Evolutionary conservation across 1,284 basidiomycete genomes (phyloP).

Genomic region (Agaricales sp.): DNA sequence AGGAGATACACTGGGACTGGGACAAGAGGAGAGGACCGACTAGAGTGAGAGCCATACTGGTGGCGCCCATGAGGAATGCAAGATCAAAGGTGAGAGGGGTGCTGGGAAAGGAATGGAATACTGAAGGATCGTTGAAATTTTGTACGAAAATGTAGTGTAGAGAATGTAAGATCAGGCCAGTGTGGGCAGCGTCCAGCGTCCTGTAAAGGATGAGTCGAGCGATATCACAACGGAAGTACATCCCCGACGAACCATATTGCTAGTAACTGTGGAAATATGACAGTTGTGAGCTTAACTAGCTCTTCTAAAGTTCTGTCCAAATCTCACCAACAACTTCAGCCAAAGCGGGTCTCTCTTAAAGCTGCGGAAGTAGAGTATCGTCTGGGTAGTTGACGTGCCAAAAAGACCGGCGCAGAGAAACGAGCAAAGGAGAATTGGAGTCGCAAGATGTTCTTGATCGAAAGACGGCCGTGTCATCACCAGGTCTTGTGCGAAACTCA

Average conservation of each 20-base stretch:
- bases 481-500: too few relatives aligned
- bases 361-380: not conserved
- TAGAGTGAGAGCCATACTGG: not conserved
- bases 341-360: not conserved
- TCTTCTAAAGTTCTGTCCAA: too few relatives aligned
- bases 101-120: not conserved
- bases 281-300: too few relatives aligned
- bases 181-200: not conserved
- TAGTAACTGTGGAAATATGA: too few relatives aligned
- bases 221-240: not conserved
- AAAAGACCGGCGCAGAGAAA: not conserved
- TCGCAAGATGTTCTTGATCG: not conserved
- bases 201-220: not conserved
- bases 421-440: not conserved
- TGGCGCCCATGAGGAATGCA: not conserved
- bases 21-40: not conserved
- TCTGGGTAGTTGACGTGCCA: not conserved
- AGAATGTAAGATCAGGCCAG: not conserved
- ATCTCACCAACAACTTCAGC: not conserved
- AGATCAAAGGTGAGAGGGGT: not conserved
- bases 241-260: not conserved
- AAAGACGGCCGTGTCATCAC: not conserved
- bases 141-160: not conserved
- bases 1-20: not conserved
- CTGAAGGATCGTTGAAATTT: not conserved